Conservation (phyloP, 2,329 filamentous ascomycete genomes). For the Aciculosporium take region DNA sequence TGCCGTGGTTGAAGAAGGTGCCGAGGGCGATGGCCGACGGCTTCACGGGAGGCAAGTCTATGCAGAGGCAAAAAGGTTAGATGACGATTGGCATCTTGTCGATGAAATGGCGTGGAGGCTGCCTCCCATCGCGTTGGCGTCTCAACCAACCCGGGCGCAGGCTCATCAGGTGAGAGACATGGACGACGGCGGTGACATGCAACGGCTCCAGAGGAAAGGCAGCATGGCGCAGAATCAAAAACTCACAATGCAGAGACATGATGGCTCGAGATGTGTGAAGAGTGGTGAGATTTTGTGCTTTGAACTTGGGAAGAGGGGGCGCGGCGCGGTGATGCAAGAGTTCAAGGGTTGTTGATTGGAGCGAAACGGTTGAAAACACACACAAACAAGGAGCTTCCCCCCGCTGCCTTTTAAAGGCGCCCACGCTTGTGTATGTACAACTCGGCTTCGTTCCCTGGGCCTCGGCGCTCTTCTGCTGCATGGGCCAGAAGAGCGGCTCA, state of each 20-base stretch:
- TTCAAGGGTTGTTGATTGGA: neutral
- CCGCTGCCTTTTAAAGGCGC: constrained; percentile 4
- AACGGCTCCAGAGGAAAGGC: no score
- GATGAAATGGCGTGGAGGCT: neutral
- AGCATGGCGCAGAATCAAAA: neutral
- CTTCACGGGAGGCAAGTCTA: constrained; percentile 66
- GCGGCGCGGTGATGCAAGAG: neutral
- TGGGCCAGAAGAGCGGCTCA: no score
- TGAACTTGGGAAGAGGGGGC: neutral
- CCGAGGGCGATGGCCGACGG: constrained; percentile 94
- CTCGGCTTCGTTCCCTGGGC: no score
- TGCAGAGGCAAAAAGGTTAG: neutral
- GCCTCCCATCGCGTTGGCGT: neutral
- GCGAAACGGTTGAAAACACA: neutral
- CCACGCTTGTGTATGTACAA: no score
- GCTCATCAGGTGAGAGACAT: neutral
- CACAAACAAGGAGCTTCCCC: neutral
- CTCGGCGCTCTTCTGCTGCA: neutral
- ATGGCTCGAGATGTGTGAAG: constrained; percentile 11
- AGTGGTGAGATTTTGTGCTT: neutral
- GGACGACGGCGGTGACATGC: no score
- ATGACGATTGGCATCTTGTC: neutral
- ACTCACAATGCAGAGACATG: constrained; percentile 48
- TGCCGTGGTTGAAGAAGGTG: constrained; percentile 86
- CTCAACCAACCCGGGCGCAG: no score